Conservation (phyloP, 257 asterid species). For the Leonotis leonurus region DNA sequence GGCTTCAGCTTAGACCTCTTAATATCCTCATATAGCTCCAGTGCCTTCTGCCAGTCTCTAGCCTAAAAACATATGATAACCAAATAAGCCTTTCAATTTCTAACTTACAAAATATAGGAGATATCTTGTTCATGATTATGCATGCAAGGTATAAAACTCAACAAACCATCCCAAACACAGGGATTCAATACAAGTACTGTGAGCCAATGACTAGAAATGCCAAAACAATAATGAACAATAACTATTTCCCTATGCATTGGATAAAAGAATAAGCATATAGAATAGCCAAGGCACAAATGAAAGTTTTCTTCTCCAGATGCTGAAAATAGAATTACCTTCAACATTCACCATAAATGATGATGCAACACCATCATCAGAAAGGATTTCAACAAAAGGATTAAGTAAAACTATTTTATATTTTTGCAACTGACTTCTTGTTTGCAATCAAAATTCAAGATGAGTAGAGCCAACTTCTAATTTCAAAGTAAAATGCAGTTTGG, state of each 20-base stretch:
- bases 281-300: not conserved
- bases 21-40: constrained; percentile 61
- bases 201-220: not conserved
- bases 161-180: no score
- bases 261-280: not conserved
- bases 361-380: constrained; percentile 7
- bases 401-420: not conserved
- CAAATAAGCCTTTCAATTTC: constrained; percentile 6
- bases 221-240: not conserved
- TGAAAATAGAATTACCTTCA: constrained; percentile 3
- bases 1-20: constrained; percentile 65
- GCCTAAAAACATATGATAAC: constrained; percentile 44
- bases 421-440: not conserved
- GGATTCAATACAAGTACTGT: not conserved
- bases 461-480: not conserved
- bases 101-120: not conserved
- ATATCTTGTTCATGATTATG: not conserved
- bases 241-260: not conserved
- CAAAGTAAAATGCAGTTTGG: not conserved
- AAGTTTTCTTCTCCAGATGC: not conserved
- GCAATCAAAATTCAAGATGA: constrained; percentile 7
- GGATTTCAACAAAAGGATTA: not conserved
- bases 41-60: constrained; percentile 81
- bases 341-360: constrained; percentile 1
- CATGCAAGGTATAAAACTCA: no score